Percentiles rank a stretch among this genome's conserved stretches.
These are phyloP conservation scores for Barnettozyma populi DNA, from an alignment of 805 yeast genomes.

Conservation along the genomic window DNA sequence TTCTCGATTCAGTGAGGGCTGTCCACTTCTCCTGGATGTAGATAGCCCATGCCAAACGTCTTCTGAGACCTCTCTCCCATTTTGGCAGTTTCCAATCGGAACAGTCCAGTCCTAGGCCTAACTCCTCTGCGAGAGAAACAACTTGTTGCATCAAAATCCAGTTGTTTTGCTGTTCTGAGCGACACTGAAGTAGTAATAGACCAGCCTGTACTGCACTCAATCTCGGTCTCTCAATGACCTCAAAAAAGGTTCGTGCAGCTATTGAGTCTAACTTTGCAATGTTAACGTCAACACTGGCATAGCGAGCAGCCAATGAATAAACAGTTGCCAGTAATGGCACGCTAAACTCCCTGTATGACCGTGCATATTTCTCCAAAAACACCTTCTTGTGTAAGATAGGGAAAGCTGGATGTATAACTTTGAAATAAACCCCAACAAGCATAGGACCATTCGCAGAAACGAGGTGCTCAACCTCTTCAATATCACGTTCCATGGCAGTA, in stretches of 20 bases:
- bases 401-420: conserved; percentile 83
- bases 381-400: conserved; percentile 90
- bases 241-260: conserved; percentile 59
- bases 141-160: conserved; percentile 87
- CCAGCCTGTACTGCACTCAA: conserved; percentile 92
- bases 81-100: conserved; percentile 86
- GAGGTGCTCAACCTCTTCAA: conserved; percentile 76
- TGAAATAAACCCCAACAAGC: conserved; percentile 72
- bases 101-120: conserved; percentile 89
- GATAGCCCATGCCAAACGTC: conserved; percentile 93
- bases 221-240: conserved; percentile 80
- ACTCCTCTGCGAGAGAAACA: conserved; percentile 81
- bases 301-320: conserved; percentile 58
- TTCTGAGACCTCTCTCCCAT: conserved; percentile 90
- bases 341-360: conserved; percentile 88
- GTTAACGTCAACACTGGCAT: conserved; percentile 40
- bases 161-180: conserved; percentile 55
- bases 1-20: conserved; percentile 73
- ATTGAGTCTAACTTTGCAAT: conserved; percentile 51
- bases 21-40: conserved; percentile 92
- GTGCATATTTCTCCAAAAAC: conserved; percentile 80
- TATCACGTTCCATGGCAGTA: conserved; percentile 64
- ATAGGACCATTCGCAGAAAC: conserved; percentile 92
- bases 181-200: conserved; percentile 59
- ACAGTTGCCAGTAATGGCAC: conserved; percentile 91